Evolutionary conservation across 352 stramenopile genomes (phyloP).

Genomic region (Ophiocytium majus): DNA sequence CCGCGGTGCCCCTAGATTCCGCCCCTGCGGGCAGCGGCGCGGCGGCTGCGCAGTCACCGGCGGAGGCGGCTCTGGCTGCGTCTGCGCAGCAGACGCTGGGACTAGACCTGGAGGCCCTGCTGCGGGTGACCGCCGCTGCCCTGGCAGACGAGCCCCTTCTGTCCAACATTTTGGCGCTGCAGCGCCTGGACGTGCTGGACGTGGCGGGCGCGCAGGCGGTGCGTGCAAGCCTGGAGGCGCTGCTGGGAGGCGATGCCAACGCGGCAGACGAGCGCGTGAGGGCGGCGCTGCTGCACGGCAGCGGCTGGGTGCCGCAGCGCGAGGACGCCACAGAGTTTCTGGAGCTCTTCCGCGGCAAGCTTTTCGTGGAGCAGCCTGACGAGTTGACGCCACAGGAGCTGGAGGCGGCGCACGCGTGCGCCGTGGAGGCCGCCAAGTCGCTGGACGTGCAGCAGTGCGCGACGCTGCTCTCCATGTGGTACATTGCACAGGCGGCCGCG

Average conservation of each 20-base stretch:
- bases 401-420: constrained; percentile 5
- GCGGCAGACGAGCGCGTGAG: not conserved
- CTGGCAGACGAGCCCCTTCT: constrained; percentile 24
- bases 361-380: constrained; percentile 10
- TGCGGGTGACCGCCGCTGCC: not conserved
- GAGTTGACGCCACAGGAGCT: not conserved
- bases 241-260: constrained; percentile 5
- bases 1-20: not conserved
- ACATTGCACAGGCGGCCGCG: constrained; percentile 22
- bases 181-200: constrained; percentile 33
- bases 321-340: constrained; percentile 14
- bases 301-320: not conserved
- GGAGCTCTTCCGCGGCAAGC: constrained; percentile 18
- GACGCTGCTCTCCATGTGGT: constrained; percentile 27
- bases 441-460: constrained; percentile 21
- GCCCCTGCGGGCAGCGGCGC: not conserved
- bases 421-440: constrained; percentile 12
- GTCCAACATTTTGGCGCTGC: constrained; percentile 1
- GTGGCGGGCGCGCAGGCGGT: constrained; percentile 23
- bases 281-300: constrained; percentile 1
- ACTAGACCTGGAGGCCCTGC: constrained; percentile 5
- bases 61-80: not conserved
- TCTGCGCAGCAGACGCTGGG: not conserved
- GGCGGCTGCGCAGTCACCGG: not conserved
- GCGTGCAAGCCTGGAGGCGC: not conserved